phyloP scores from a whole-genome alignment of 805 yeast genomes.

The Saturnispora ahearnii region DNA sequence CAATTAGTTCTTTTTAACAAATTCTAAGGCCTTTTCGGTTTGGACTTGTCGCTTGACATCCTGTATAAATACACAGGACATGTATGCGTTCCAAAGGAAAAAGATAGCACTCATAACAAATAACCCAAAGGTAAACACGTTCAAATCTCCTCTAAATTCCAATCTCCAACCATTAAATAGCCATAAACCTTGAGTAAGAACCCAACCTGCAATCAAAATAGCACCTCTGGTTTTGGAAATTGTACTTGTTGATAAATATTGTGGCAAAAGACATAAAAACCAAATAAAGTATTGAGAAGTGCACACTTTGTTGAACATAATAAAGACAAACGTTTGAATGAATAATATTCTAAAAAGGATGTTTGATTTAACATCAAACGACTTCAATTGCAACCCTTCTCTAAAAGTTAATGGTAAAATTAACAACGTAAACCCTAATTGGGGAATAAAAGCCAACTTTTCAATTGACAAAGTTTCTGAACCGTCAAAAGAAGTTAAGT shows the following conservation, averaged over 20 bases:
- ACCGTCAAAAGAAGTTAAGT: conserved; percentile 42
- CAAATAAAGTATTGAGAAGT: conserved; percentile 96
- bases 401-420: conserved; percentile 47
- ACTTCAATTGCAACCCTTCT: conserved; percentile 3
- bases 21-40: background rate
- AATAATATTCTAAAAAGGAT: conserved; percentile 46
- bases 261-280: conserved; percentile 82
- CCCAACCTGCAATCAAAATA: conserved; percentile 48
- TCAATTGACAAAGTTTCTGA: conserved; percentile 8
- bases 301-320: conserved; percentile 70
- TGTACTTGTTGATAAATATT: conserved; percentile 44
- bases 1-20: background rate
- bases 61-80: conserved; percentile 16
- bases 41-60: conserved; percentile 12
- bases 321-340: conserved; percentile 71
- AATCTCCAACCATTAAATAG: conserved; percentile 63
- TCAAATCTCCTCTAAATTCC: conserved; percentile 64
- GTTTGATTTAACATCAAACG: conserved; percentile 21
- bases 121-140: conserved; percentile 18
- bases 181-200: conserved; percentile 68
- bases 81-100: conserved; percentile 20
- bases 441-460: conserved; percentile 75
- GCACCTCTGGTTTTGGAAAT: conserved; percentile 33
- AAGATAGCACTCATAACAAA: conserved; percentile 21
- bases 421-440: conserved; percentile 49